Evolutionary conservation across 176 grass and related monocot genomes (phyloP), one percentile per base, ranked within the genome.

Genomic region (Melocanna baccifera): DNA sequence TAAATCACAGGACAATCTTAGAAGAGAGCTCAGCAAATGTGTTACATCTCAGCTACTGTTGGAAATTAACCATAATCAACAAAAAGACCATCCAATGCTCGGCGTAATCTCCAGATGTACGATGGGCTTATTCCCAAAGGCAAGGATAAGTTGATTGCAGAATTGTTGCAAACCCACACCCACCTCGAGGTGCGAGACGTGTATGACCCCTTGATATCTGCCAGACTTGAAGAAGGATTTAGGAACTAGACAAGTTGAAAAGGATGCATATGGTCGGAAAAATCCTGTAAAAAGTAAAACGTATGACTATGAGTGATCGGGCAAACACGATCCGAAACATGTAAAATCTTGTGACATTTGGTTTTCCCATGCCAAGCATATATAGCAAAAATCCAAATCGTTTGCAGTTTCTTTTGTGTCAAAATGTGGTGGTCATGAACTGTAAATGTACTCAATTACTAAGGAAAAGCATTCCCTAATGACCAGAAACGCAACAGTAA

Each of bases 11-110:
- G 43, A 43, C 18, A 65, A 48, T 61, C 61, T 69, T 43, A 14
- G 42, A 86, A 68, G 57, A 80, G 62, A 86, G 64, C 67, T 68
- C 12, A 84, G 63, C 86, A 89, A 83, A 75, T 74, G 59, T 70
- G 84, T 81, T 81, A 89, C 90, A 84, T 86, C 87, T 81, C 72
- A 87, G 50, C 86, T 50, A 36, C 26, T 5, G 29, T 69, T 69
- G 76, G 81, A 19, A 89, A 75, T 94, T 94, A 94, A 71, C 92
- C 92, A 72, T 94, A 92, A 87, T 94, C 92, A 64, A 93, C 88
- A 78, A 89, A 89, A 69, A 88, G 89, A 20, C 92, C 89, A 73
- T 92, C 89, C 86, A 91, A 66, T 67, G 87, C 89, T 77, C 92
- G 79, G 42, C 84, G 57, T 34, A 94, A 67, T 66, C 92, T 91